Evolutionary conservation across 805 yeast species (phyloP), one percentile per base, ranked within the genome.

Genomic region (Starmerella apis): DNA sequence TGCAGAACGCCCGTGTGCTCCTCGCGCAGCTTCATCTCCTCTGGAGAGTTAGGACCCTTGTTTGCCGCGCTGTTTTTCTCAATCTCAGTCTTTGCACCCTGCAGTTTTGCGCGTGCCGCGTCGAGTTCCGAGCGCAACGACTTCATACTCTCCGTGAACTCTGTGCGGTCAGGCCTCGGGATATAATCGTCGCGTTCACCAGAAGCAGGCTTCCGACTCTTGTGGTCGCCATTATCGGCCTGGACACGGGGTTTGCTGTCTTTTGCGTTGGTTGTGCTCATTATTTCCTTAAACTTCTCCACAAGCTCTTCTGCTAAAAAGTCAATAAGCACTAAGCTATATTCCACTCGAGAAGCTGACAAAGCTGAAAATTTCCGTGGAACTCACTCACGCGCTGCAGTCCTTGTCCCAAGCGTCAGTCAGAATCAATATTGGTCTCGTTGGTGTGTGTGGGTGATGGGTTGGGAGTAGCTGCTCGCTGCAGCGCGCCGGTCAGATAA

Each of bases 21-120:
- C 43, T 68, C 72, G 53, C 70, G 69, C 58, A 72, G 79, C 72
- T 62, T 74, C 72, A 79, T 76, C 63, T 81, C 71, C 48, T 70
- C 67, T 58, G 60, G 61, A 27, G 59, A 54, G 37, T 20, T 41
- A 16, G 44, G 36, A 23, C 28, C 46, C 37, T 43, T 28, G 28
- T 22, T 43, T 4, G 36, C 18, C 4, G 37, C 18, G 45, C 55
- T 49, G 43, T 52, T 51, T 32, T 47, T 35, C 48, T 63, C 63
- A 50, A 62, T 59, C 14, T 44, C 55, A 22, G 54, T 55, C 32
- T 59, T 57, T 23, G 61, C 62, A 53, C 49, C 45, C 30, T 59
- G 58, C 24, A 60, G 54, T 16, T 36, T 57, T 43, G 54, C 59
- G 46, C 62, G 63, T 41, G 58, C 57, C 22, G 27, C 58, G 23